These are phyloP conservation scores for Aspergillus costaricaensis DNA, from an alignment of 2,329 filamentous ascomycete species.

Conservation along the genomic window DNA sequence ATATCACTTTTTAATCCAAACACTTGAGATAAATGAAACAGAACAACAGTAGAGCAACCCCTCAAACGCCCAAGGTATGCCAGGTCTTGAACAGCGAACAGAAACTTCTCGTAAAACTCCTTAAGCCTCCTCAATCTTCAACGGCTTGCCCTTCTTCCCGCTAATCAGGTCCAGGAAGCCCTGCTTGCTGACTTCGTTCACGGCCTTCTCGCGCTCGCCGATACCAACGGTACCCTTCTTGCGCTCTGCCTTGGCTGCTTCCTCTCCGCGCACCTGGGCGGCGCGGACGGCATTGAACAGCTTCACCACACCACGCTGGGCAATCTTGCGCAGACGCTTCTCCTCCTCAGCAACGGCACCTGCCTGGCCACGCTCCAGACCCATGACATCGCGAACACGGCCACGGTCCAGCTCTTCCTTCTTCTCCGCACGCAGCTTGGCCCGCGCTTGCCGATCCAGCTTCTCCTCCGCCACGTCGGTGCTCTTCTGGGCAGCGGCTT, in stretches of 20 bases:
- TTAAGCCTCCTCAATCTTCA: constrained; percentile 49
- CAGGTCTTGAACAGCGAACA: constrained; percentile 21
- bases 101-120: constrained; percentile 12
- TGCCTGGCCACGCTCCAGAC: constrained; percentile 56
- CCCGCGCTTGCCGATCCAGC: constrained; percentile 77
- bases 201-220: constrained; percentile 77
- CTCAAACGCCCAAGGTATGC: constrained; percentile 38
- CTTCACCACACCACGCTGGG: constrained; percentile 91
- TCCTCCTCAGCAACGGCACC: constrained; percentile 68
- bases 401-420: constrained; percentile 79
- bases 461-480: constrained; percentile 72
- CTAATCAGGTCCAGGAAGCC: constrained; percentile 90
- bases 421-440: constrained; percentile 78
- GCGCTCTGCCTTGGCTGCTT: constrained; percentile 67
- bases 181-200: constrained; percentile 96
- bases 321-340: constrained; percentile 78
- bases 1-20: constrained; percentile 29
- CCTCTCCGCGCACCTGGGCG: constrained; percentile 83
- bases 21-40: constrained; percentile 22
- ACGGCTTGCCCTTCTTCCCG: constrained; percentile 54
- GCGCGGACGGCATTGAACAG: constrained; percentile 94
- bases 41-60: constrained; percentile 19
- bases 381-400: constrained; percentile 81
- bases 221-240: constrained; percentile 76
- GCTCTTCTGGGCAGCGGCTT: constrained; percentile 70